phyloP scores from a whole-genome alignment of 1,284 basidiomycete genomes.

The Ceratobasidium sp. region DNA sequence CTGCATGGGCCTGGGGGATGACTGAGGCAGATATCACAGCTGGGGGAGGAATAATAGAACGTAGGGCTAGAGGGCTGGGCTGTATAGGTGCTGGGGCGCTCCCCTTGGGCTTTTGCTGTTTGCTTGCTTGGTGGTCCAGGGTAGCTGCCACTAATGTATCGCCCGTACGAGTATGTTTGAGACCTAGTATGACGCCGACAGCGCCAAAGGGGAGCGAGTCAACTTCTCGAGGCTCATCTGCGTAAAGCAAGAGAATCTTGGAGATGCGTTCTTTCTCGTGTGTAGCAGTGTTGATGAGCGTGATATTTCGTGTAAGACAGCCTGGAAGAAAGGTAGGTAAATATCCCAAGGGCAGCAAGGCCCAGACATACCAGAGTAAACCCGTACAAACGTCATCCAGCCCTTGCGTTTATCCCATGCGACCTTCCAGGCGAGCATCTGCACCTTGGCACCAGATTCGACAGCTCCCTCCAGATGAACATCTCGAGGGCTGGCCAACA shows the following conservation, averaged over 20 bases:
- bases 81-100: not conserved
- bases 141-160: conserved; percentile 74
- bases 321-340: conserved; percentile 58
- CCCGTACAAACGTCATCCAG: conserved; percentile 91
- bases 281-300: conserved; percentile 73
- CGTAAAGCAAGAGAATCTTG: conserved; percentile 84
- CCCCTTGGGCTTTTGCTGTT: conserved; percentile 6
- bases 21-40: conserved; percentile 82
- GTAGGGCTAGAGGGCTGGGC: conserved; percentile 58
- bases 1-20: conserved; percentile 82
- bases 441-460: conserved; percentile 53
- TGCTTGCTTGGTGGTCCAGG: conserved; percentile 35
- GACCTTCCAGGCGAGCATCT: conserved; percentile 88
- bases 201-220: conserved; percentile 83
- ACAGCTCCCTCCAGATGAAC: conserved; percentile 56
- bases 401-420: conserved; percentile 84
- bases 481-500: conserved; percentile 82
- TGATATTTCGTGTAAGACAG: conserved; percentile 70
- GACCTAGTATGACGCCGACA: conserved; percentile 85
- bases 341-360: not conserved
- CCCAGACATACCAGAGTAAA: conserved; percentile 76
- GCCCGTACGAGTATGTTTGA: conserved; percentile 86
- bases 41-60: conserved; percentile 76
- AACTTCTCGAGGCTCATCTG: conserved; percentile 80
- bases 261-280: conserved; percentile 77